A percentile compares a stretch with the other conserved stretches of the same genome.
phyloP scores from a whole-genome alignment of 148 eudicot species.

The Gaultheria prostrata region DNA sequence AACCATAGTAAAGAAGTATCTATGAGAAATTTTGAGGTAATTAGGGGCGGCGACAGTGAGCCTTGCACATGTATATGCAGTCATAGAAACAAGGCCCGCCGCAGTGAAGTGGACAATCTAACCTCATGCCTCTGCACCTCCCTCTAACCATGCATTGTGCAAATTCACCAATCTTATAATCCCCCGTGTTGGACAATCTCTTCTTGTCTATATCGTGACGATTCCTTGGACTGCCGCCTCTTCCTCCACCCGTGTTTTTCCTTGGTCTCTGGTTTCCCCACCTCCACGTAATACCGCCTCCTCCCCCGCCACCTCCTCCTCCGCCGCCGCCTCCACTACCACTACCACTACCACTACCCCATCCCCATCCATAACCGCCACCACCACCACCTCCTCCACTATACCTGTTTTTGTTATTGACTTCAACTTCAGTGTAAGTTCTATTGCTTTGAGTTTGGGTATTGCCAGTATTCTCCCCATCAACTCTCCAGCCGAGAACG shows the following conservation, averaged over 20 bases:
- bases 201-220: constrained; percentile 4
- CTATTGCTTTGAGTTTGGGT: constrained; percentile 3
- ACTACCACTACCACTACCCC: constrained; percentile 35
- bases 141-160: constrained; percentile 63
- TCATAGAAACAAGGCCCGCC: constrained; percentile 74
- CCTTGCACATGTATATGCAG: constrained; percentile 66
- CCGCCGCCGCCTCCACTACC: constrained; percentile 41
- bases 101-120: constrained; percentile 83
- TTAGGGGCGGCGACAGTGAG: constrained; percentile 41
- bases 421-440: constrained; percentile 16
- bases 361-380: constrained; percentile 37
- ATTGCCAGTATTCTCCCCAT: neutral
- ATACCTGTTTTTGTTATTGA: constrained; percentile 16
- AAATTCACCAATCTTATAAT: constrained; percentile 54
- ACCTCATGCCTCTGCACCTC: constrained; percentile 56
- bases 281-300: constrained; percentile 35
- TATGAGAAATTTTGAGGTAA: neutral
- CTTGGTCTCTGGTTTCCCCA: constrained; percentile 26
- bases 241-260: neutral
- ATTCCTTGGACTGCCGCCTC: neutral
- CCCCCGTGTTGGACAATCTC: constrained; percentile 22
- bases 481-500: neutral
- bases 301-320: constrained; percentile 36
- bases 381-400: constrained; percentile 36
- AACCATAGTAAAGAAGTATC: neutral